phyloP scores from a whole-genome alignment of 2,329 filamentous ascomycete genomes.

The Trichoderma atrobrunneum region DNA sequence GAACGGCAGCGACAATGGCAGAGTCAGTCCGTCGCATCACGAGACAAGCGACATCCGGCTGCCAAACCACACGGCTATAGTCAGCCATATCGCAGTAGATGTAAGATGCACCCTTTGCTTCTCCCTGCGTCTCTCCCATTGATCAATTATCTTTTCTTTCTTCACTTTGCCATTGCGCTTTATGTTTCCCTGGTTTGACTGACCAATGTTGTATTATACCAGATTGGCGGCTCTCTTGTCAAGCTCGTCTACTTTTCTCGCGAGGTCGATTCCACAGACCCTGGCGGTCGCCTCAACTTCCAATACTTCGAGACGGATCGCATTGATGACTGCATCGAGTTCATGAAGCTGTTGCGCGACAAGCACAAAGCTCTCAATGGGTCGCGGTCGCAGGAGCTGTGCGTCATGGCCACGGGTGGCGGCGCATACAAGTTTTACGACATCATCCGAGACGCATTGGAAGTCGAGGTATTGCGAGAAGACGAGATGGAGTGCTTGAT shows the following conservation, averaged over 20 bases:
- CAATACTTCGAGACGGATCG: slow-evolving; percentile 93
- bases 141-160: neutral
- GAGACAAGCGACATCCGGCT: slow-evolving; percentile 93
- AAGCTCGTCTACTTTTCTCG: slow-evolving; percentile 98
- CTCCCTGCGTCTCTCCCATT: neutral
- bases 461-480: slow-evolving; percentile 84
- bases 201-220: slow-evolving; percentile 9
- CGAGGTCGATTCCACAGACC: slow-evolving; percentile 73
- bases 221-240: slow-evolving; percentile 94
- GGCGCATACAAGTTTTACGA: slow-evolving; percentile 98
- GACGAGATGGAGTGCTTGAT: slow-evolving; percentile 99
- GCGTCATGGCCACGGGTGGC: slow-evolving; percentile 92
- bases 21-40: slow-evolving; percentile 49
- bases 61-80: slow-evolving; percentile 89
- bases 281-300: slow-evolving; percentile 90
- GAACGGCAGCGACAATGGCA: slow-evolving; percentile 38
- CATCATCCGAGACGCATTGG: slow-evolving; percentile 76
- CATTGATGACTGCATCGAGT: slow-evolving; percentile 90
- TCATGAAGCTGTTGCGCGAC: slow-evolving; percentile 80
- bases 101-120: slow-evolving; percentile 51
- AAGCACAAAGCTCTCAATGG: slow-evolving; percentile 78
- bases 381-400: slow-evolving; percentile 67
- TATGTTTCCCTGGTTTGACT: neutral
- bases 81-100: slow-evolving; percentile 96
- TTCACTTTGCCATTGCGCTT: neutral